A percentile compares a stretch with the other conserved stretches of the same genome.
Evolutionary conservation across 495 filamentous ascomycete species (phyloP).

Genomic region (Astrothelium macrocarpum): DNA sequence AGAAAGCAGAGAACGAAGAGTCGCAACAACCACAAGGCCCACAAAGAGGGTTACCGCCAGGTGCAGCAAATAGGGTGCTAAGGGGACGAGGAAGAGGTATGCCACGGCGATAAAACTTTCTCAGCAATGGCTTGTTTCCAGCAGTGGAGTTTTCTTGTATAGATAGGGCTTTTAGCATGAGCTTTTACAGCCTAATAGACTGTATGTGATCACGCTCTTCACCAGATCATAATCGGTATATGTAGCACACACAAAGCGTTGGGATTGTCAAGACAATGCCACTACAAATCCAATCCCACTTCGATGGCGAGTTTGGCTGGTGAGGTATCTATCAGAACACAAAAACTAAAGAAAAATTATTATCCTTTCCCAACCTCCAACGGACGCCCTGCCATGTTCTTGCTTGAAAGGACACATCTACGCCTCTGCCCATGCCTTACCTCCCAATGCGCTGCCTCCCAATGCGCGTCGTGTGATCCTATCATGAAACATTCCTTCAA

Average conservation of each 20-base stretch:
- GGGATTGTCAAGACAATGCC: neutral
- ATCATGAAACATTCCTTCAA: neutral
- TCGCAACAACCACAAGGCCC: constrained; percentile 71
- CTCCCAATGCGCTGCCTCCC: neutral
- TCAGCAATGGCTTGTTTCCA: neutral
- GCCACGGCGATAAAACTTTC: constrained; percentile 50
- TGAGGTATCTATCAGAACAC: neutral
- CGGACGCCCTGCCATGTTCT: neutral
- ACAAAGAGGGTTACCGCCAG: constrained; percentile 68
- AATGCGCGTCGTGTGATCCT: neutral
- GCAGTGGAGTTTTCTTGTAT: neutral
- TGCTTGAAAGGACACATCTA: neutral
- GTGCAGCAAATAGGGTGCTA: constrained; percentile 84
- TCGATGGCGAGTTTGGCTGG: neutral
- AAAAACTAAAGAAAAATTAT: neutral
- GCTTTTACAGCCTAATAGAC: too few relatives aligned
- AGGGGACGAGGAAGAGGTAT: constrained; percentile 70
- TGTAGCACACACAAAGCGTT: too few relatives aligned
- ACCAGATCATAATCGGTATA: too few relatives aligned
- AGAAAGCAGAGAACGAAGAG: constrained; percentile 64
- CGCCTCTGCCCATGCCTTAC: neutral
- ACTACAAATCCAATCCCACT: neutral
- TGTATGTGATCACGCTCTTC: too few relatives aligned
- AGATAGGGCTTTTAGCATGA: neutral
- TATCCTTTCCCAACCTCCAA: neutral